These are phyloP conservation scores for Neocucurbitaria cava DNA, from an alignment of 2,329 filamentous ascomycete species.

Conservation along the genomic window DNA sequence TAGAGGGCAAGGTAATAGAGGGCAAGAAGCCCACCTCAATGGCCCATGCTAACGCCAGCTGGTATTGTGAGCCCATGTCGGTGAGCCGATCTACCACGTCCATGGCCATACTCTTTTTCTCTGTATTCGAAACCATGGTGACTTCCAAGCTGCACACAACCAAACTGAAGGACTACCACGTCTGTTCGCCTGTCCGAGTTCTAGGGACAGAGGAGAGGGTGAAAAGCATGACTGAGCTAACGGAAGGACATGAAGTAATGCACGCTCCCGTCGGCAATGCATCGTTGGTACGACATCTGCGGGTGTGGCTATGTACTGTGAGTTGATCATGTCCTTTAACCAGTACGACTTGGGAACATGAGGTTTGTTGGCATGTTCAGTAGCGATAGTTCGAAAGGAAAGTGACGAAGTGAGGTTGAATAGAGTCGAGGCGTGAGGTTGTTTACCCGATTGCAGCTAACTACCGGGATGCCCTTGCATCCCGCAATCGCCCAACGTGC, in stretches of 20 bases:
- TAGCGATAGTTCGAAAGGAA: neutral
- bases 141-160: too few relatives aligned
- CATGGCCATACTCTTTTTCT: too few relatives aligned
- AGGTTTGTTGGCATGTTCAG: neutral
- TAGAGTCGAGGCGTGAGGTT: neutral
- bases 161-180: neutral
- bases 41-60: too few relatives aligned
- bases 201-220: neutral
- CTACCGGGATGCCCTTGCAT: neutral
- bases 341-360: neutral
- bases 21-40: too few relatives aligned
- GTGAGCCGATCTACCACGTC: too few relatives aligned
- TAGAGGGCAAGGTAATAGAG: too few relatives aligned
- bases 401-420: neutral
- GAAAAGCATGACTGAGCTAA: neutral
- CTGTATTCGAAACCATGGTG: too few relatives aligned
- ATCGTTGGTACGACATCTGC: neutral
- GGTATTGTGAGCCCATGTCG: too few relatives aligned
- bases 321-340: neutral
- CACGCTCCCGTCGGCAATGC: neutral
- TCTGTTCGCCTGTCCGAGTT: neutral
- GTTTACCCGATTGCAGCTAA: neutral
- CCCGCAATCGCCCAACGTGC: neutral
- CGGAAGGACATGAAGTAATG: neutral
- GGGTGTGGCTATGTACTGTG: neutral